A percentile compares a stretch with the other conserved stretches of the same genome.
phyloP scores from a whole-genome alignment of 23 red algal species.

The Chondrus crispus region DNA sequence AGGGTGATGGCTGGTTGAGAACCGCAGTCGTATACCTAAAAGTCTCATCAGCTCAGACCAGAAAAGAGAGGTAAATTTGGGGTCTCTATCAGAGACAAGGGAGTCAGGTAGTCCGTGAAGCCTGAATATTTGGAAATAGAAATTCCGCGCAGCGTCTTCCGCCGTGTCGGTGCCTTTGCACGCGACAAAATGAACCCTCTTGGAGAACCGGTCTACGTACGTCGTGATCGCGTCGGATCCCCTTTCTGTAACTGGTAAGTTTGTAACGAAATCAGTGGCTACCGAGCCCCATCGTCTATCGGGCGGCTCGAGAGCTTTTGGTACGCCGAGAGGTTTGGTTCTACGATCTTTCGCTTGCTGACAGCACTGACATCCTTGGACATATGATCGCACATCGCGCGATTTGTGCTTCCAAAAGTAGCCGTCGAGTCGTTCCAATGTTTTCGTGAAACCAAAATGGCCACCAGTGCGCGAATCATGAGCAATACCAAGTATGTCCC shows the following conservation, averaged over 20 bases:
- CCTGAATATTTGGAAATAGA: background rate
- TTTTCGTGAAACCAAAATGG: background rate
- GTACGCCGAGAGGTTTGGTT: background rate
- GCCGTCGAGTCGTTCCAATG: background rate
- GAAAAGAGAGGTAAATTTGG: conserved; percentile 11
- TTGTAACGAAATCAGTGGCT: conserved; percentile 2
- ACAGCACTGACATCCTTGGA: background rate
- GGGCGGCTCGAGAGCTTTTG: background rate
- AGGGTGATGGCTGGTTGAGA: background rate
- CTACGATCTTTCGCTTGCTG: background rate
- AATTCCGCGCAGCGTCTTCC: background rate
- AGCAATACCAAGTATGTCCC: background rate
- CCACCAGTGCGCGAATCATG: background rate
- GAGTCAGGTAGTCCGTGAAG: background rate
- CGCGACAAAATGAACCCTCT: background rate
- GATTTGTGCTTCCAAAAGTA: conserved; percentile 13
- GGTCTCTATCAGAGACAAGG: background rate
- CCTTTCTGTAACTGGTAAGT: background rate
- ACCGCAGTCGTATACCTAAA: background rate
- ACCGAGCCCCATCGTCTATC: background rate
- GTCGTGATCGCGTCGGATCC: background rate
- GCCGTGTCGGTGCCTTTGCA: background rate
- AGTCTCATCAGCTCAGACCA: background rate
- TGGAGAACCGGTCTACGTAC: background rate
- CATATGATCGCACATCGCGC: background rate